These are phyloP conservation scores for Plasmodium knowlesi DNA, from an alignment of 169 alveolate genomes.

Conservation along the genomic window DNA sequence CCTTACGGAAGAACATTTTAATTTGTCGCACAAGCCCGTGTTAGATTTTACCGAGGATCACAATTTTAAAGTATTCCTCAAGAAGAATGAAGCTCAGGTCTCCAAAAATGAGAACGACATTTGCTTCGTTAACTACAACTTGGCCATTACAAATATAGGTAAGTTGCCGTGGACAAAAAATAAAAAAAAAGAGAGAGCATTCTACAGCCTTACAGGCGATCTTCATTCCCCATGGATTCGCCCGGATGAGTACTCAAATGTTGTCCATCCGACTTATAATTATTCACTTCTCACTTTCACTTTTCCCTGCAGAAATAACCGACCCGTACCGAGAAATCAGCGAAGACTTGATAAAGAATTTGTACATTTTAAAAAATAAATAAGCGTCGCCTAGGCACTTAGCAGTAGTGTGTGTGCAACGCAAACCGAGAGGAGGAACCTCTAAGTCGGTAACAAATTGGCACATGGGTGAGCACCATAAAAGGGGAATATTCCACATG, in stretches of 20 bases:
- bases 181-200: not conserved
- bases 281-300: not conserved
- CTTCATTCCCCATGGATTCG: not conserved
- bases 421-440: not conserved
- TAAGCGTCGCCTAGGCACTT: not conserved
- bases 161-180: not conserved
- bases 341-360: slow-evolving; percentile 32
- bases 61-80: slow-evolving; percentile 29
- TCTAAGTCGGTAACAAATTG: not conserved
- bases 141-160: slow-evolving; percentile 11
- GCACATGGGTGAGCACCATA: not conserved
- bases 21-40: slow-evolving; percentile 25
- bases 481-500: not conserved
- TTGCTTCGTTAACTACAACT: slow-evolving; percentile 32
- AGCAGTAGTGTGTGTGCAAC: not conserved
- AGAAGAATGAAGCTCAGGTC: slow-evolving; percentile 4
- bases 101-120: not conserved
- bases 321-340: slow-evolving; percentile 69
- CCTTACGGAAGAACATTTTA: slow-evolving; percentile 24
- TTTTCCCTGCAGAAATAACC: slow-evolving; percentile 14
- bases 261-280: not conserved
- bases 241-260: not conserved
- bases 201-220: not conserved
- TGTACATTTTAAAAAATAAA: slow-evolving; percentile 44
- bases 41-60: not conserved